A percentile compares a stretch with the other conserved stretches of the same genome.
Evolutionary conservation across 2,329 filamentous ascomycete genomes (phyloP).

Genomic region (Sporothrix brasiliensis): DNA sequence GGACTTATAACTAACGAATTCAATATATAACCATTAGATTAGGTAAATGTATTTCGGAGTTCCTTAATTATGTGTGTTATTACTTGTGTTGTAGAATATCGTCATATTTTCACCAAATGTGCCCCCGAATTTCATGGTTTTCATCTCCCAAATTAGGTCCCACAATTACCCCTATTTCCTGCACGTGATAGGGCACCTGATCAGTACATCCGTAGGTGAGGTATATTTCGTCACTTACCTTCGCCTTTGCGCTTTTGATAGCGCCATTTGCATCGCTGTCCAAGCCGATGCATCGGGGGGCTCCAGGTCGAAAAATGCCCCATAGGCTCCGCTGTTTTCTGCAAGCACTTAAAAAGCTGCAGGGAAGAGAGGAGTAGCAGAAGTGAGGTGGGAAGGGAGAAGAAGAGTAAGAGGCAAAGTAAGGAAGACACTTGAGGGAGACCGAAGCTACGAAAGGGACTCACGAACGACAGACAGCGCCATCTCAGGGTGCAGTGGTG

Average conservation of each 20-base stretch:
- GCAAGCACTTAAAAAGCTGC: conserved; percentile 22
- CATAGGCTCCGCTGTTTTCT: conserved; percentile 17
- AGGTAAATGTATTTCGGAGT: too few species aligned
- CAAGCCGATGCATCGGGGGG: background rate
- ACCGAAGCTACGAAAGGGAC: background rate
- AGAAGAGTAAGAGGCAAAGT: background rate
- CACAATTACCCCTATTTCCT: too few species aligned
- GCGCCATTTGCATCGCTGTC: background rate
- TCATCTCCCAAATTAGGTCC: too few species aligned
- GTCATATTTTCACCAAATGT: too few species aligned
- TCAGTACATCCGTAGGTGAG: too few species aligned
- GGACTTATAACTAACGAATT: too few species aligned
- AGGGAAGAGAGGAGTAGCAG: background rate
- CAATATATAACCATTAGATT: too few species aligned
- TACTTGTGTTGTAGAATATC: too few species aligned
- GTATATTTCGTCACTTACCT: too few species aligned
- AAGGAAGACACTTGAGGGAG: background rate
- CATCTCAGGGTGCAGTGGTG: conserved; percentile 12
- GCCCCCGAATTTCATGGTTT: too few species aligned
- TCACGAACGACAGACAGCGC: background rate
- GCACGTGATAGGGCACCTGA: too few species aligned
- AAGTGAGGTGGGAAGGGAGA: background rate
- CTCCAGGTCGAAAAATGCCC: conserved; percentile 5
- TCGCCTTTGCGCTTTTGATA: background rate
- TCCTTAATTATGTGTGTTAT: too few species aligned